These are phyloP conservation scores for Vinca minor DNA, from an alignment of 257 asterid species.

Conservation along the genomic window DNA sequence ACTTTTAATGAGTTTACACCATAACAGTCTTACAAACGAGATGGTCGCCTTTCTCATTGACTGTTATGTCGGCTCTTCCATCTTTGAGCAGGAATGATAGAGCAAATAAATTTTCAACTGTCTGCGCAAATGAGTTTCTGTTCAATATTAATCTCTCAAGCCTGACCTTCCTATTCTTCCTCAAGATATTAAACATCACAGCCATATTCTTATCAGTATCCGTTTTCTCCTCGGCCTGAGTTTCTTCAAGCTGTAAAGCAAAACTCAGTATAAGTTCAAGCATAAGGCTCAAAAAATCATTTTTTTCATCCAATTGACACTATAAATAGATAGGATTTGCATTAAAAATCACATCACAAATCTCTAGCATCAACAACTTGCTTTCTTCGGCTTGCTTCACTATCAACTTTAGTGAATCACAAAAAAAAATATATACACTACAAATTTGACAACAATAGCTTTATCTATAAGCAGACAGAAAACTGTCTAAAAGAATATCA, in stretches of 20 bases:
- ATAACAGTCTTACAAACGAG: conserved; percentile 52
- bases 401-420: neutral
- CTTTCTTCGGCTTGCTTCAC: neutral
- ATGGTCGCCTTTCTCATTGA: conserved; percentile 55
- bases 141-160: conserved; percentile 69
- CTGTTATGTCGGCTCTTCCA: conserved; percentile 72
- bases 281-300: neutral
- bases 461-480: neutral
- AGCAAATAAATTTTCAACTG: conserved; percentile 92
- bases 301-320: neutral
- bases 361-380: neutral
- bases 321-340: neutral
- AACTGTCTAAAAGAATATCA: neutral
- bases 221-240: conserved; percentile 45
- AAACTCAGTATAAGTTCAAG: neutral
- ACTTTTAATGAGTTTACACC: neutral
- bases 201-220: conserved; percentile 95
- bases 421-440: neutral
- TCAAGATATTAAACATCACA: conserved; percentile 62
- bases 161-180: conserved; percentile 47
- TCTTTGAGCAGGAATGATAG: conserved; percentile 80
- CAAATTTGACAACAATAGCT: neutral
- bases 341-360: neutral
- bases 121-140: conserved; percentile 71
- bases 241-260: conserved; percentile 45